phyloP scores from a whole-genome alignment of 2,329 filamentous ascomycete genomes.

The Fusarium sambucinum region DNA sequence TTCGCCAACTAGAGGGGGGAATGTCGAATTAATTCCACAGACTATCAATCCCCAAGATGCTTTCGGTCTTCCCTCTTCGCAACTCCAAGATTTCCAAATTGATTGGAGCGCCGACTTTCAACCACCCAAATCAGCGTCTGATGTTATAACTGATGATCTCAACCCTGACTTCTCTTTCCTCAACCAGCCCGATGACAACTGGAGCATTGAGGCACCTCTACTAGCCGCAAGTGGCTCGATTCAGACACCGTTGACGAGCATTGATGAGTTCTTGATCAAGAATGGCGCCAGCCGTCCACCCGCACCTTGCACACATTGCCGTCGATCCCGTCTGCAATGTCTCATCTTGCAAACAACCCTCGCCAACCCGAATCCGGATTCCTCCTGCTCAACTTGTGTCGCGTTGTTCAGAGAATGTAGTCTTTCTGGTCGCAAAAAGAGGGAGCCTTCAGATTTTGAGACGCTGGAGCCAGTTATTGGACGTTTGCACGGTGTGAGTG shows the following conservation, averaged over 20 bases:
- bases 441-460: constrained; percentile 60
- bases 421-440: constrained; percentile 59
- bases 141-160: not conserved
- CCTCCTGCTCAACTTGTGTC: constrained; percentile 62
- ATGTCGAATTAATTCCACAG: constrained; percentile 1
- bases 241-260: constrained; percentile 40
- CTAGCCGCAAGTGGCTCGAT: constrained; percentile 1
- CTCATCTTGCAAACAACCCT: constrained; percentile 60
- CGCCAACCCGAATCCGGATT: constrained; percentile 61
- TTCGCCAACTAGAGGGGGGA: constrained; percentile 11
- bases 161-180: constrained; percentile 40
- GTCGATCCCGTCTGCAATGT: constrained; percentile 59
- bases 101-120: constrained; percentile 43
- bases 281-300: constrained; percentile 58
- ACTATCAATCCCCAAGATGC: constrained; percentile 16
- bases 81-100: constrained; percentile 14
- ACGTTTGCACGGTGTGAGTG: constrained; percentile 62
- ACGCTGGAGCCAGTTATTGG: constrained; percentile 61
- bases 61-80: not conserved
- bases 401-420: constrained; percentile 64
- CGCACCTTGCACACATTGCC: constrained; percentile 60
- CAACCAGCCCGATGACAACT: constrained; percentile 26
- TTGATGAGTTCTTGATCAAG: constrained; percentile 56
- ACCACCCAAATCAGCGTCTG: constrained; percentile 23
- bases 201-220: constrained; percentile 23